Conservation (phyloP, 2,329 filamentous ascomycete genomes). For the Aspergillus carbonarius region DNA sequence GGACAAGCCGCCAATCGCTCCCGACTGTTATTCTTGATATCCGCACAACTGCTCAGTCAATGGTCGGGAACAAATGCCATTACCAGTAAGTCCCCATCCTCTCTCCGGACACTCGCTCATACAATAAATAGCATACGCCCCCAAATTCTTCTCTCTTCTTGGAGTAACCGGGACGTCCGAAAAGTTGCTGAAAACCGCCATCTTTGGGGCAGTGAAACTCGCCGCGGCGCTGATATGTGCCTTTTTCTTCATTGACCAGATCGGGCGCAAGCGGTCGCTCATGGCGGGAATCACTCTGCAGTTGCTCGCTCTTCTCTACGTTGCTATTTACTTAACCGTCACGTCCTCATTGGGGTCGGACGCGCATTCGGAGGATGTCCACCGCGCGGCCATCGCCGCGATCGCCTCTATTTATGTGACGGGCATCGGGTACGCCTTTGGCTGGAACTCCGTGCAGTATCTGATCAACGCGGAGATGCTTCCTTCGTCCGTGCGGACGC, state of each 20-base stretch:
- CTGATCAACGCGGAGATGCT: slow-evolving; percentile 49
- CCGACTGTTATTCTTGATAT: slow-evolving; percentile 64
- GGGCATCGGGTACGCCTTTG: slow-evolving; percentile 49
- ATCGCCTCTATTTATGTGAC: slow-evolving; percentile 48
- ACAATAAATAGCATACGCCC: slow-evolving; percentile 55
- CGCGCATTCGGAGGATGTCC: slow-evolving; percentile 12
- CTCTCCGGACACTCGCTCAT: background rate
- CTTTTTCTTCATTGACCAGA: slow-evolving; percentile 71
- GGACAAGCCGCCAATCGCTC: slow-evolving; percentile 65
- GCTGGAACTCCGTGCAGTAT: slow-evolving; percentile 50
- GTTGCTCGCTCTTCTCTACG: slow-evolving; percentile 54
- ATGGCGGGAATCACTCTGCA: slow-evolving; percentile 51
- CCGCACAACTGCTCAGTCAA: slow-evolving; percentile 68
- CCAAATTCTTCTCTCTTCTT: slow-evolving; percentile 68
- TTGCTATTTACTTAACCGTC: slow-evolving; percentile 51
- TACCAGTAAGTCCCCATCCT: slow-evolving; percentile 50
- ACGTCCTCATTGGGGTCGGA: slow-evolving; percentile 29
- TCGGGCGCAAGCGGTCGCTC: slow-evolving; percentile 65
- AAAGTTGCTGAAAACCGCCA: slow-evolving; percentile 68
- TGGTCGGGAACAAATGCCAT: slow-evolving; percentile 71
- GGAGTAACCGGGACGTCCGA: slow-evolving; percentile 66
- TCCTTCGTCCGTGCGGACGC: slow-evolving; percentile 43
- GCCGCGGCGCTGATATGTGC: slow-evolving; percentile 65
- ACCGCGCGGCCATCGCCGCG: slow-evolving; percentile 30
- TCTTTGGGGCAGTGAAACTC: slow-evolving; percentile 74